These are phyloP conservation scores for Cruciata laevipes DNA, from an alignment of 257 asterid species.

Conservation along the genomic window DNA sequence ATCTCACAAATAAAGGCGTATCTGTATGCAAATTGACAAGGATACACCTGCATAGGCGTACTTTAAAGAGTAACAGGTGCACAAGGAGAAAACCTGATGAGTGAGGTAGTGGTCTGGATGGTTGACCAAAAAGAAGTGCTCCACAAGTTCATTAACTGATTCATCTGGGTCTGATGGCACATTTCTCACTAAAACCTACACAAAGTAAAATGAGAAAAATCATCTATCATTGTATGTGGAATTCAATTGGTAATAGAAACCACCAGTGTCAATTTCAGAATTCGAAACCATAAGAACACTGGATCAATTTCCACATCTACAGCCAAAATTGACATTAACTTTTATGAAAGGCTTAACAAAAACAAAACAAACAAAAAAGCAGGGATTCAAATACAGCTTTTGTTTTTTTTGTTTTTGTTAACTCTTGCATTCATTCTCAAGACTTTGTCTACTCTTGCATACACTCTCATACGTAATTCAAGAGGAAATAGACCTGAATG, in stretches of 20 bases:
- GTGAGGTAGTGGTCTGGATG: slow-evolving; percentile 83
- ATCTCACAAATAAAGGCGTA: background rate
- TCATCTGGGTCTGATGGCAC: slow-evolving; percentile 92
- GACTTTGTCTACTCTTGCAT: too few species aligned
- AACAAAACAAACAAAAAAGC: background rate
- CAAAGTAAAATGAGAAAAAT: slow-evolving; percentile 17
- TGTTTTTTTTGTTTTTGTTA: too few species aligned
- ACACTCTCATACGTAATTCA: background rate
- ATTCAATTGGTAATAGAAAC: background rate
- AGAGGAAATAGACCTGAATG: background rate
- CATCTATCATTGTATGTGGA: slow-evolving; percentile 3
- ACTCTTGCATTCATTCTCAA: background rate
- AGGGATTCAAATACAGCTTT: too few species aligned
- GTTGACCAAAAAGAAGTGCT: slow-evolving; percentile 94
- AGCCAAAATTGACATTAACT: background rate
- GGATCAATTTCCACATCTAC: background rate
- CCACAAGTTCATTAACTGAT: slow-evolving; percentile 73
- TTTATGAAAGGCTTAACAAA: background rate
- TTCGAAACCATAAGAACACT: background rate
- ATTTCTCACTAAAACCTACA: slow-evolving; percentile 77
- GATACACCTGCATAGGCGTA: background rate
- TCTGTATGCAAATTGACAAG: background rate
- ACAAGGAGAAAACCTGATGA: slow-evolving; percentile 55
- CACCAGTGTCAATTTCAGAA: background rate
- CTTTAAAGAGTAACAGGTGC: slow-evolving; percentile 7